phyloP scores from a whole-genome alignment of 768 basidiomycete genomes.

The Trametes cinnabarina region DNA sequence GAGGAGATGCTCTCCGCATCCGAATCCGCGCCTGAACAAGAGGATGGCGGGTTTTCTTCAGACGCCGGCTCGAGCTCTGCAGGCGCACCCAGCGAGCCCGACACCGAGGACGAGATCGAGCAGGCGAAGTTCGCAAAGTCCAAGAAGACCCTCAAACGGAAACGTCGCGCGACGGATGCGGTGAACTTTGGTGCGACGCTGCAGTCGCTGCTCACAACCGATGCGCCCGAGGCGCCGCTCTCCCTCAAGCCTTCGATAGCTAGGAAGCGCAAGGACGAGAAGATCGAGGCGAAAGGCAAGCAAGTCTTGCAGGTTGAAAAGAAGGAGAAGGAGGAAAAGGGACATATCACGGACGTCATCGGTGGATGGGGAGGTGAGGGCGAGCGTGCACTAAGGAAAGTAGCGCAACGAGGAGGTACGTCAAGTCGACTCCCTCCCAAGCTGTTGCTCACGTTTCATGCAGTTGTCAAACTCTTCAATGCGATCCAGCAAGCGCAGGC shows the following conservation, averaged over 20 bases:
- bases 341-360: constrained; percentile 66
- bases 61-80: constrained; percentile 5
- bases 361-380: constrained; percentile 88
- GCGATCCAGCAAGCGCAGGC: constrained; percentile 80
- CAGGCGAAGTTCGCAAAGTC: constrained; percentile 60
- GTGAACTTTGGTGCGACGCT: constrained; percentile 74
- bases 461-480: constrained; percentile 86
- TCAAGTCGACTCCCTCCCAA: background rate
- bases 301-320: constrained; percentile 68
- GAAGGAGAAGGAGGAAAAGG: constrained; percentile 72
- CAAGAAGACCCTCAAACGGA: constrained; percentile 77
- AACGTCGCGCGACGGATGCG: constrained; percentile 74
- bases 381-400: constrained; percentile 76
- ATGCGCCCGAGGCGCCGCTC: constrained; percentile 69
- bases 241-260: constrained; percentile 76
- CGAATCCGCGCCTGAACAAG: constrained; percentile 12
- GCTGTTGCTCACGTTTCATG: background rate
- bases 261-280: constrained; percentile 70
- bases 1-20: constrained; percentile 11
- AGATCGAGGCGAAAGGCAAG: constrained; percentile 67
- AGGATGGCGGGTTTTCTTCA: constrained; percentile 13
- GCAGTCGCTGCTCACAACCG: constrained; percentile 67
- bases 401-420: constrained; percentile 81
- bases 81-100: constrained; percentile 24
- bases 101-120: constrained; percentile 67